Evolutionary conservation across 495 filamentous ascomycete species (phyloP).

Genomic region (Clohesyomyces aquaticus): DNA sequence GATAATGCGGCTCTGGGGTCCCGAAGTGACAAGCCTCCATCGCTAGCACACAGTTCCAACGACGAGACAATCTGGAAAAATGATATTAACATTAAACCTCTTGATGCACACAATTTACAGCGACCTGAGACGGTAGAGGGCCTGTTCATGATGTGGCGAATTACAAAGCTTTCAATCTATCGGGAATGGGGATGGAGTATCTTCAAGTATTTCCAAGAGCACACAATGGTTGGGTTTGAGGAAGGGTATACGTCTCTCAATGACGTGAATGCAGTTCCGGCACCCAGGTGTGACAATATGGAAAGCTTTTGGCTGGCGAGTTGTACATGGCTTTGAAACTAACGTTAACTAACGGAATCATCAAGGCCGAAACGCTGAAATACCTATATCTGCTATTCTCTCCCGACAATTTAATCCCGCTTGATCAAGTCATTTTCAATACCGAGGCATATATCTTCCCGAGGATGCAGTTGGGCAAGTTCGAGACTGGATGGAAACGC

Average conservation of each 20-base stretch:
- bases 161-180: conserved; percentile 86
- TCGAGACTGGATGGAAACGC: conserved; percentile 18
- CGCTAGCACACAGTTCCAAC: conserved; percentile 41
- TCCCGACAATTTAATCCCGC: conserved; percentile 21
- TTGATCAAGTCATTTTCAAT: conserved; percentile 21
- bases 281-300: conserved; percentile 43
- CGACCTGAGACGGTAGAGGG: conserved; percentile 91
- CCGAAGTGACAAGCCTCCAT: conserved; percentile 50
- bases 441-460: conserved; percentile 20
- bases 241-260: conserved; percentile 75
- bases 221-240: conserved; percentile 71
- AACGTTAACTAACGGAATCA: not conserved
- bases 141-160: conserved; percentile 95
- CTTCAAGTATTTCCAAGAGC: conserved; percentile 84
- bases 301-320: conserved; percentile 65
- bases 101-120: conserved; percentile 86
- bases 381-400: conserved; percentile 24
- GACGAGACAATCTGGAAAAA: conserved; percentile 63
- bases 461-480: conserved; percentile 6
- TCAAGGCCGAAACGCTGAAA: conserved; percentile 26
- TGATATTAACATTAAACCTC: conserved; percentile 72
- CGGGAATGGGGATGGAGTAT: conserved; percentile 97
- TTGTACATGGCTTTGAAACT: not conserved
- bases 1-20: conserved; percentile 48
- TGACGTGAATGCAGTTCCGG: conserved; percentile 57